phyloP scores from a whole-genome alignment of 2,329 filamentous ascomycete species.

The Fusarium pininemorale region DNA sequence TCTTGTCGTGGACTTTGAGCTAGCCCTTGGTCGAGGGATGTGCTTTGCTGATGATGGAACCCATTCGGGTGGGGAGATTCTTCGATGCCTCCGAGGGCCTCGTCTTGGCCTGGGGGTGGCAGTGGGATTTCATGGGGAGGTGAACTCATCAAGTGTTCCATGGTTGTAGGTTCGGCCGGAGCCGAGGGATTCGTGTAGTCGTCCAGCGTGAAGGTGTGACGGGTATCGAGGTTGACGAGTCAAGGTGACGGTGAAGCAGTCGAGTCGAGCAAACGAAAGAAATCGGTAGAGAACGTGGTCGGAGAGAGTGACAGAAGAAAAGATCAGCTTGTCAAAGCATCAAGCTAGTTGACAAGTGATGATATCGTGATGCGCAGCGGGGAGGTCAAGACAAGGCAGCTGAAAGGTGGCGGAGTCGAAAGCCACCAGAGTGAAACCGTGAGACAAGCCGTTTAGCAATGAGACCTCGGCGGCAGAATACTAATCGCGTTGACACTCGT shows the following conservation, averaged over 20 bases:
- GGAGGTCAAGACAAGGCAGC: conserved; percentile 4
- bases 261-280: conserved; percentile 24
- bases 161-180: conserved; percentile 47
- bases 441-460: conserved; percentile 20
- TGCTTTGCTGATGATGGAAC: conserved; percentile 56
- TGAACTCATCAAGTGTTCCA: conserved; percentile 52
- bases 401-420: conserved; percentile 24
- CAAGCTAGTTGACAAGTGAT: conserved; percentile 33
- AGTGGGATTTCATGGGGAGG: conserved; percentile 43
- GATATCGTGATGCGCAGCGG: conserved; percentile 15
- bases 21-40: conserved; percentile 61
- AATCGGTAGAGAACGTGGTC: conserved; percentile 38
- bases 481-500: background rate
- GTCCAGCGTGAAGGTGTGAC: conserved; percentile 57
- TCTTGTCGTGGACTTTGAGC: conserved; percentile 52
- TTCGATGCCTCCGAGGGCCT: conserved; percentile 58
- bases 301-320: conserved; percentile 8
- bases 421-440: conserved; percentile 27
- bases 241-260: background rate
- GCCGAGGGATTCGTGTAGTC: conserved; percentile 39
- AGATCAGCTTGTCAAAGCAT: conserved; percentile 40
- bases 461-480: background rate
- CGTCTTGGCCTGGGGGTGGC: conserved; percentile 53
- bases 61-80: conserved; percentile 55
- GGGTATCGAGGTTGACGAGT: background rate